A percentile compares a stretch with the other conserved stretches of the same genome.
These are phyloP conservation scores for Irpex sp. DNA, from an alignment of 1,284 basidiomycete species.

Conservation along the genomic window DNA sequence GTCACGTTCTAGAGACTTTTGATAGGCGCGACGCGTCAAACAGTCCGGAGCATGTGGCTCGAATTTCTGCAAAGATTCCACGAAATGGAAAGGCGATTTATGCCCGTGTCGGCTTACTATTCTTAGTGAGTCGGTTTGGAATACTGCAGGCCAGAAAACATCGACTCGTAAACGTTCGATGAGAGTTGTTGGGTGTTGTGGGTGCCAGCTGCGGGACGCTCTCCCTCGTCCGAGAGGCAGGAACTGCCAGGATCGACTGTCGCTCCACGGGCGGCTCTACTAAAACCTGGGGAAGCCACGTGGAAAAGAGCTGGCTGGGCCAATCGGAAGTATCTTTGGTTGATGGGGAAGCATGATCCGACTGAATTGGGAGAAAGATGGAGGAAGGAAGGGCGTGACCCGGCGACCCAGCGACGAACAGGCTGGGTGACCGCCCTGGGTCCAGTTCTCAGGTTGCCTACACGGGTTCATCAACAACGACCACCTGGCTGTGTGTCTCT, in stretches of 20 bases:
- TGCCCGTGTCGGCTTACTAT: neutral
- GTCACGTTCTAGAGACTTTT: neutral
- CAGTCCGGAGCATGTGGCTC: neutral
- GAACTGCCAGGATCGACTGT: conserved; percentile 2
- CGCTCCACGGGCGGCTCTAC: neutral
- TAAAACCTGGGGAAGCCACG: conserved; percentile 2
- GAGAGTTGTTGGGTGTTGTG: neutral
- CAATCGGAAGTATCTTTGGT: neutral
- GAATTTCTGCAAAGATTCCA: neutral
- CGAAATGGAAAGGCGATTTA: neutral
- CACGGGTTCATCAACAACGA: neutral
- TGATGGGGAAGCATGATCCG: conserved; percentile 4
- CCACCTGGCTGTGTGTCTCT: conserved; percentile 7
- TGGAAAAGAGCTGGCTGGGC: neutral
- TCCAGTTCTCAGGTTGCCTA: neutral
- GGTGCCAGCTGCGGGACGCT: neutral
- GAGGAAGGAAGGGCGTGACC: no score
- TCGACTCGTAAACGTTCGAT: no score
- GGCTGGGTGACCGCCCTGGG: neutral
- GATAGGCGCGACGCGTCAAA: neutral
- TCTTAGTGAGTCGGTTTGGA: no score
- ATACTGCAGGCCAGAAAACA: no score
- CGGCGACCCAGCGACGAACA: neutral
- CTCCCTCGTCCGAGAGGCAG: neutral
- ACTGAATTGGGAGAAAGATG: neutral